These are phyloP conservation scores for Xylaria acuta DNA, from an alignment of 495 filamentous ascomycete species.

Conservation along the genomic window DNA sequence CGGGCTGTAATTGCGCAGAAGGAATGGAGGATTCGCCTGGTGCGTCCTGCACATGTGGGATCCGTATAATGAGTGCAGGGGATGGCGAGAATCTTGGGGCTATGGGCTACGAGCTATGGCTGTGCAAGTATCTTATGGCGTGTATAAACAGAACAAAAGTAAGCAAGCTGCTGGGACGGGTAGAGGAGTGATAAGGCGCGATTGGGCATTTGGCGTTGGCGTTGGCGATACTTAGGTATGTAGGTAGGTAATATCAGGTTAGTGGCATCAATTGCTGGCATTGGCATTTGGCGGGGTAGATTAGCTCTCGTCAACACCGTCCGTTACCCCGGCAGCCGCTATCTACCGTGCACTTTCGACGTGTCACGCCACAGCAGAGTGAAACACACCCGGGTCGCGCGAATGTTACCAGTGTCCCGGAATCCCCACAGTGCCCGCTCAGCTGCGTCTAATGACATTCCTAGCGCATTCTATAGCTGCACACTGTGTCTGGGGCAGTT, in stretches of 20 bases:
- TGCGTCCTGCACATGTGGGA: neutral
- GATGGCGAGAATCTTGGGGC: neutral
- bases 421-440: conserved; percentile 20
- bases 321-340: conserved; percentile 23
- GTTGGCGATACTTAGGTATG: neutral
- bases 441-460: neutral
- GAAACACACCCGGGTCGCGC: conserved; percentile 7
- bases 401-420: conserved; percentile 14
- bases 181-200: conserved; percentile 18
- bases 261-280: neutral
- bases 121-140: neutral
- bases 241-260: neutral
- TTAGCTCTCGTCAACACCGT: conserved; percentile 1
- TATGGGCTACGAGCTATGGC: neutral
- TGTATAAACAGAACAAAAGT: conserved; percentile 5
- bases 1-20: neutral
- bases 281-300: conserved; percentile 30
- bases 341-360: neutral
- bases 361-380: neutral
- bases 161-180: neutral
- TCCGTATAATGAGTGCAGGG: neutral
- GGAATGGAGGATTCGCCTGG: neutral
- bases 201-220: neutral
- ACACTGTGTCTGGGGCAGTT: neutral
- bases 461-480: neutral